Base-by-base conservation (phyloP, 1,284 basidiomycete genomes). In the Irpex sp. region DNA sequence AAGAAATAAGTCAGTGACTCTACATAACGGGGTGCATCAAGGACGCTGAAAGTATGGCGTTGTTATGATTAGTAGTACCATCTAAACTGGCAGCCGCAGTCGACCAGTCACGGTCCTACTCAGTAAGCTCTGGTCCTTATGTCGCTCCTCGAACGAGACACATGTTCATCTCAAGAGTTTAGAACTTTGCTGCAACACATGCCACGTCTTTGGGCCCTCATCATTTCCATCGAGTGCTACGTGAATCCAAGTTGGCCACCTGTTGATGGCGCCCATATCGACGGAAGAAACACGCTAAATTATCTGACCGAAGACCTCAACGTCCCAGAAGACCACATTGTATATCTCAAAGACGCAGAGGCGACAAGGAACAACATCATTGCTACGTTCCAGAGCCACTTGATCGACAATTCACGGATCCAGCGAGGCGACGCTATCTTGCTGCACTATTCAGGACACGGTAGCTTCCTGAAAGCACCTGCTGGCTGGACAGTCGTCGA, bases 381-480 rank as follows among this genome's bases (percentile, higher is more conserved):
- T 37, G 3, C 31, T 19, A 51, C 40, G n/a, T 63, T 69, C 59
- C 13, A 65, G 21, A 17, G 11, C 11, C 66, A 69, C 61, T 64
- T 69, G 8, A 66, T 67, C 38, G 13, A 63, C 49, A 69, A 69
- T 54, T n/a, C 38, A 3, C 26, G 19, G n/a, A 65, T 69, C 8
- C 13, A 52, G 21, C 15, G 44, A 4, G 67, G 64, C 6, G 67
- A 67, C 44, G 49, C 58, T 13, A 59, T 69, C 51, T 9, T 69
- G 7, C 63, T 69, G 37, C 56, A 63, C 59, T 69, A 61, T 61
- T 65, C 67, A 9, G 67, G 67, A 4, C 67, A 67, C 49, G 67
- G 67, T 1, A 62, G 58, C 37, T 65, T 59, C 21, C 17, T 17
- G 8, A 26, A 19, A 17, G 65, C 64, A 7, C 63, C 67, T 8